These are phyloP conservation scores for Lagenaria siceraria DNA, from an alignment of 306 rosid species.

Conservation along the genomic window DNA sequence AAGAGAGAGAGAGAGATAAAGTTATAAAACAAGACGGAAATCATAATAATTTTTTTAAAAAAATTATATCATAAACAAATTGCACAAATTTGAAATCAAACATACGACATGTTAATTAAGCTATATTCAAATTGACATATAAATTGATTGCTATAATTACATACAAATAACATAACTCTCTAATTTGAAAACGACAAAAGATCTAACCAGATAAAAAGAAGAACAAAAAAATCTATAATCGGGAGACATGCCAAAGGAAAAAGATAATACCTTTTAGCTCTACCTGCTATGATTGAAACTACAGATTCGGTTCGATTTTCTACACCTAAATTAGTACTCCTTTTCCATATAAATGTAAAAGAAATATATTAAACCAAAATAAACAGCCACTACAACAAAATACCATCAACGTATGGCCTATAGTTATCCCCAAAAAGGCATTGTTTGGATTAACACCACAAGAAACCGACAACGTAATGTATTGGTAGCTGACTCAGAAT, in stretches of 20 bases:
- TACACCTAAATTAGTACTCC: not conserved
- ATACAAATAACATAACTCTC: not conserved
- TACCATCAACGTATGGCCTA: not conserved
- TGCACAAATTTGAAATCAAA: too few relatives aligned
- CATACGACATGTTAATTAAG: too few relatives aligned
- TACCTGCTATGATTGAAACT: not conserved
- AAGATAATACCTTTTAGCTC: not conserved
- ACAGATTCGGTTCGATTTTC: not conserved
- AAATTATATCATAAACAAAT: too few relatives aligned
- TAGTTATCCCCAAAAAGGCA: not conserved
- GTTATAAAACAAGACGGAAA: too few relatives aligned
- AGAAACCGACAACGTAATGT: not conserved
- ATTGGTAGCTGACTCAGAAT: constrained; percentile 9
- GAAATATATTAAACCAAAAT: not conserved
- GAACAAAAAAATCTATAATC: not conserved
- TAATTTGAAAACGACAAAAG: not conserved
- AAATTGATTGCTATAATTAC: not conserved
- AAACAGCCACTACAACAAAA: not conserved
- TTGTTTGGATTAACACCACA: constrained; percentile 1
- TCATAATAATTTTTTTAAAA: too few relatives aligned
- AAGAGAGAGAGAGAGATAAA: too few relatives aligned
- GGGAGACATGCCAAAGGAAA: not conserved
- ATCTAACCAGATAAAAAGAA: not conserved
- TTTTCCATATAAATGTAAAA: not conserved
- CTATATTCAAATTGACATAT: too few relatives aligned